These are phyloP conservation scores for Kalanchoe fedtschenkoi DNA, from an alignment of 164 flowering plant genomes.

Conservation along the genomic window DNA sequence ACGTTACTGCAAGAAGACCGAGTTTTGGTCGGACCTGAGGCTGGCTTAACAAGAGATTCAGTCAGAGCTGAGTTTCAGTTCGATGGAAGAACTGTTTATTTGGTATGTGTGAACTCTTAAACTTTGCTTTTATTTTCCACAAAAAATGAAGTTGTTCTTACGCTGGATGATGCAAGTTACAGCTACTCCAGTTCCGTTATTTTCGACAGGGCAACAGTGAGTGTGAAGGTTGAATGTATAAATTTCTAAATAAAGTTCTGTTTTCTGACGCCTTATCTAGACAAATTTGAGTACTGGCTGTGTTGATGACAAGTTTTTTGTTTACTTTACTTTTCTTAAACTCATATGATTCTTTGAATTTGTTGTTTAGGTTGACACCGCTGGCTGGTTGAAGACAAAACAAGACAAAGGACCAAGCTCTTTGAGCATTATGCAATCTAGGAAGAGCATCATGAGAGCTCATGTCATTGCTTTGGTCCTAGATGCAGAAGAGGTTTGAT, in stretches of 20 bases:
- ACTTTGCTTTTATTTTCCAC: neutral
- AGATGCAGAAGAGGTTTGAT: constrained; percentile 81
- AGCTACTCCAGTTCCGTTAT: neutral
- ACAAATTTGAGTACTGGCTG: neutral
- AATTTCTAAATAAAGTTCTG: neutral
- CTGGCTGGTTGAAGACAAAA: constrained; percentile 94
- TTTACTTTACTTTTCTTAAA: neutral
- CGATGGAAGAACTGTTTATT: constrained; percentile 58
- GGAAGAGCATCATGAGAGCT: constrained; percentile 90
- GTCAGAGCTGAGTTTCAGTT: constrained; percentile 70
- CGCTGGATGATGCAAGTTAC: neutral
- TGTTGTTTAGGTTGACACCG: constrained; percentile 77
- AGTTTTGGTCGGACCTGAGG: constrained; percentile 91
- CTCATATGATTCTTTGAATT: constrained; percentile 6
- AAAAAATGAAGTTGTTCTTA: neutral
- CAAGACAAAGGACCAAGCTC: constrained; percentile 86
- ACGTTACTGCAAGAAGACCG: constrained; percentile 79
- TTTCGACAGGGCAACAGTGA: neutral
- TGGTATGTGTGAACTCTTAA: constrained; percentile 33
- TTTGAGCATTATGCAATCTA: constrained; percentile 85
- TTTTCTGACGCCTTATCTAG: no score
- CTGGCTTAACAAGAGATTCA: constrained; percentile 94
- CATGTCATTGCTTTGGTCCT: constrained; percentile 88
- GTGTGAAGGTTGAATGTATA: neutral
- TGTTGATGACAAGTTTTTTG: neutral